Evolutionary conservation across 192 early-diverging fungal genomes (phyloP).

Genomic region (Dissophora ornata): DNA sequence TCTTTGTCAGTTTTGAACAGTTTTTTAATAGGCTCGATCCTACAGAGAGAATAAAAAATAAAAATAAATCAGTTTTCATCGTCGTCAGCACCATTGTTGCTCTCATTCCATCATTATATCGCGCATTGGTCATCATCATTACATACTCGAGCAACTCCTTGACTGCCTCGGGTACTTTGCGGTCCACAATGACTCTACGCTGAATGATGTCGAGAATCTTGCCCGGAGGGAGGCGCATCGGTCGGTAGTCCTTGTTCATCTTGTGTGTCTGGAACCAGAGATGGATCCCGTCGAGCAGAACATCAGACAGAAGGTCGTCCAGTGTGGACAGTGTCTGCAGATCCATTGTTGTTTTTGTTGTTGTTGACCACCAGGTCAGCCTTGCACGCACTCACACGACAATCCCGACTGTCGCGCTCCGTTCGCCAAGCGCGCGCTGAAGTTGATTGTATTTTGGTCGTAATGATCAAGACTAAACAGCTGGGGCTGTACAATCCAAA

Average conservation of each 20-base stretch:
- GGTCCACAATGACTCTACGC: constrained; percentile 48
- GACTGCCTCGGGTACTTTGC: constrained; percentile 54
- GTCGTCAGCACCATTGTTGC: no score
- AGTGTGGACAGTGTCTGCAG: constrained; percentile 58
- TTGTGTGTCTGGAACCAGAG: constrained; percentile 66
- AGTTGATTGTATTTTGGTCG: no score
- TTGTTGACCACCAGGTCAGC: not conserved
- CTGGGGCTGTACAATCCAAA: no score
- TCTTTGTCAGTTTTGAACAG: constrained; percentile 47
- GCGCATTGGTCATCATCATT: no score
- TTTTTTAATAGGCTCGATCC: constrained; percentile 50
- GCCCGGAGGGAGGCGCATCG: constrained; percentile 20
- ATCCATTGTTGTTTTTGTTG: constrained; percentile 57
- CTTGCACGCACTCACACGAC: not conserved
- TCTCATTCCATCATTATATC: no score
- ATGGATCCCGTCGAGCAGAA: constrained; percentile 58
- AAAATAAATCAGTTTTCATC: no score
- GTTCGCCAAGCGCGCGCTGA: not conserved
- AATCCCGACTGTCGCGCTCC: not conserved
- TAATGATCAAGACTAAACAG: no score
- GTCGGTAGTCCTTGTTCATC: constrained; percentile 57
- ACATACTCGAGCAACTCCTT: constrained; percentile 58
- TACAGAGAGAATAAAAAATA: constrained; percentile 5
- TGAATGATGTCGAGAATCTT: constrained; percentile 56
- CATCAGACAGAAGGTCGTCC: constrained; percentile 63